A percentile compares a stretch with the other conserved stretches of the same genome.
Evolutionary conservation across 495 filamentous ascomycete genomes (phyloP).

Genomic region (Daldinia loculata): DNA sequence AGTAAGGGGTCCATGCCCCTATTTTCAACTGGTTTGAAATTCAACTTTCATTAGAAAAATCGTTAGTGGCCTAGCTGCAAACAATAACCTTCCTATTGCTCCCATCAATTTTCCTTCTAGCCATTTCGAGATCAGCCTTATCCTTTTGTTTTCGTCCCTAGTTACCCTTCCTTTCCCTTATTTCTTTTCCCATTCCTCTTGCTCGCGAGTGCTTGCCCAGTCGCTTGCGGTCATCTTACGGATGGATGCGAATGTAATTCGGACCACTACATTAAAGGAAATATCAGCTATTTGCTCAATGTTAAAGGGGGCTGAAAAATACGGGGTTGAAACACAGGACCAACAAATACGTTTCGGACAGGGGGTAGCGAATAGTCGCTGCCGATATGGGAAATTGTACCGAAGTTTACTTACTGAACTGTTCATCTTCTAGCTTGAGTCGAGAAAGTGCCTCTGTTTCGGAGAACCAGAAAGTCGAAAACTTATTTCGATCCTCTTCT

Average conservation of each 20-base stretch:
- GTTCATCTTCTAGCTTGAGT: conserved; percentile 46
- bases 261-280: conserved; percentile 38
- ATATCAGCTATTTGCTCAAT: conserved; percentile 12
- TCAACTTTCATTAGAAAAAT: background rate
- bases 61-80: background rate
- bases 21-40: background rate
- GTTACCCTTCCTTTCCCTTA: background rate
- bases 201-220: conserved; percentile 34
- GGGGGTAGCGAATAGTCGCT: background rate
- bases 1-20: background rate
- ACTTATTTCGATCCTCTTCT: conserved; percentile 44
- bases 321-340: background rate
- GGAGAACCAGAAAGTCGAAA: conserved; percentile 43
- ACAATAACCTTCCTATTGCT: background rate
- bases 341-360: background rate
- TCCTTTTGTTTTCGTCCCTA: too few relatives aligned
- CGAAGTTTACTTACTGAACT: conserved; percentile 41
- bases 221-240: conserved; percentile 42
- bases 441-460: conserved; percentile 35
- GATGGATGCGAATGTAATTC: conserved; percentile 38
- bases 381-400: background rate
- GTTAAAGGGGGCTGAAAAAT: background rate
- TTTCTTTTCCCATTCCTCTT: conserved; percentile 4
- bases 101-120: background rate
- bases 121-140: too few relatives aligned